A percentile compares a stretch with the other conserved stretches of the same genome.
Evolutionary conservation across 2,329 filamentous ascomycete species (phyloP).

Genomic region (Epichloe scottii): DNA sequence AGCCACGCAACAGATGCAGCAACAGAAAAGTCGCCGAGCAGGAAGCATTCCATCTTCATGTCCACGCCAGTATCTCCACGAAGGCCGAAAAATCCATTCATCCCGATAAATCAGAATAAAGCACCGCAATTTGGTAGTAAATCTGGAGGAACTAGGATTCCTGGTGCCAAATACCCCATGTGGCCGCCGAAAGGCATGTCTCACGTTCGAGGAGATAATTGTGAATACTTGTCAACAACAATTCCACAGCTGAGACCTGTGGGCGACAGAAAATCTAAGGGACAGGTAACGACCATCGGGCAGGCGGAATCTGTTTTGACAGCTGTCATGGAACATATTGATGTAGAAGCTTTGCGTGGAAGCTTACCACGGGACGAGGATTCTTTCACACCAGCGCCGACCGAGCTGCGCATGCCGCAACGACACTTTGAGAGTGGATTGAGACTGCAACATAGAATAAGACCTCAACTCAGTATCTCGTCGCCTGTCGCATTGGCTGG

Average conservation of each 20-base stretch:
- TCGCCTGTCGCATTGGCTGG: constrained; percentile 2
- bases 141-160: constrained; percentile 41
- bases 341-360: constrained; percentile 15
- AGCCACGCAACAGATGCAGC: constrained; percentile 10
- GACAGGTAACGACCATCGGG: constrained; percentile 27
- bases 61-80: constrained; percentile 42
- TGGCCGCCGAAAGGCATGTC: constrained; percentile 57
- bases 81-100: constrained; percentile 21
- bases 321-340: constrained; percentile 13
- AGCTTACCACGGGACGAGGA: constrained; percentile 20
- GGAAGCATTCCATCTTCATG: constrained; percentile 32
- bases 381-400: constrained; percentile 31
- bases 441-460: constrained; percentile 37
- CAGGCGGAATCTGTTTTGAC: constrained; percentile 31
- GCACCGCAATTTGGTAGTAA: constrained; percentile 32
- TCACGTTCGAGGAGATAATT: constrained; percentile 45
- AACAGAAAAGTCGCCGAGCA: constrained; percentile 15
- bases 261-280: constrained; percentile 35
- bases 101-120: constrained; percentile 14
- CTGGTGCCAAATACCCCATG: constrained; percentile 52
- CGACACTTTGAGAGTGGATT: constrained; percentile 46
- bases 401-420: constrained; percentile 39
- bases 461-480: constrained; percentile 29
- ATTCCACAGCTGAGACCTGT: not conserved
- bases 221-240: not conserved